phyloP scores from a whole-genome alignment of 2,329 filamentous ascomycete genomes.

The Periconia sp. region DNA sequence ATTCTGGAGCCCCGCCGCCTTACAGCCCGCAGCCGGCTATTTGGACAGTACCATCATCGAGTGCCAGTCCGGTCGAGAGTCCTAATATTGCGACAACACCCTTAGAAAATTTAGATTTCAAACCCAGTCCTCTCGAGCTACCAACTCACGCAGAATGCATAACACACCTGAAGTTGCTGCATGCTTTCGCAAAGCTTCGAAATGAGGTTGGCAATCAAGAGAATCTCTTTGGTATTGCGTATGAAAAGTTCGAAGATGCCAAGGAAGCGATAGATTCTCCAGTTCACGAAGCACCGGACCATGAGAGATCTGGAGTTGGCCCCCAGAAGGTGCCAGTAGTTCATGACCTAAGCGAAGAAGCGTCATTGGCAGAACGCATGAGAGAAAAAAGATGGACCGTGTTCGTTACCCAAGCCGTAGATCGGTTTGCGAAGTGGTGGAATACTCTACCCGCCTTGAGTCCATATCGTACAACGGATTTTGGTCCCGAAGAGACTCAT shows the following conservation, averaged over 20 bases:
- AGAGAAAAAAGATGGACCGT: conserved; percentile 77
- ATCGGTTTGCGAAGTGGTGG: conserved; percentile 74
- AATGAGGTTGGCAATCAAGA: conserved; percentile 70
- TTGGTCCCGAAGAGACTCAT: too few relatives aligned
- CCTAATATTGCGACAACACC: background rate
- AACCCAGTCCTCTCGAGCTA: conserved; percentile 40
- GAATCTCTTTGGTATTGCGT: conserved; percentile 66
- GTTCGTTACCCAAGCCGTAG: conserved; percentile 70
- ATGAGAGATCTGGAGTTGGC: conserved; percentile 45
- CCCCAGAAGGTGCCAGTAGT: background rate
- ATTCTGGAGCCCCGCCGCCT: conserved; percentile 15
- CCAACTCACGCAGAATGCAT: conserved; percentile 66
- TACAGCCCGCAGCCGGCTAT: conserved; percentile 17
- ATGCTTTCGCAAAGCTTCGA: conserved; percentile 70
- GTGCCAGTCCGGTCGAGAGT: too few relatives aligned
- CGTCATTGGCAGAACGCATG: conserved; percentile 55
- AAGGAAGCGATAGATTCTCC: background rate
- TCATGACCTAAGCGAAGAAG: conserved; percentile 1
- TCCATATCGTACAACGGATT: conserved; percentile 16
- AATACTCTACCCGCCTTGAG: conserved; percentile 23
- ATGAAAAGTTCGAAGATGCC: conserved; percentile 6
- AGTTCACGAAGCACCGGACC: conserved; percentile 24
- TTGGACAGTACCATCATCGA: too few relatives aligned
- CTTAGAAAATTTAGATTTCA: conserved; percentile 35
- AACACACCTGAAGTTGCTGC: conserved; percentile 75